Percentiles rank a stretch among this genome's conserved stretches.
These are phyloP conservation scores for Ustilago trichophora DNA, from an alignment of 1,284 basidiomycete species.

Conservation along the genomic window DNA sequence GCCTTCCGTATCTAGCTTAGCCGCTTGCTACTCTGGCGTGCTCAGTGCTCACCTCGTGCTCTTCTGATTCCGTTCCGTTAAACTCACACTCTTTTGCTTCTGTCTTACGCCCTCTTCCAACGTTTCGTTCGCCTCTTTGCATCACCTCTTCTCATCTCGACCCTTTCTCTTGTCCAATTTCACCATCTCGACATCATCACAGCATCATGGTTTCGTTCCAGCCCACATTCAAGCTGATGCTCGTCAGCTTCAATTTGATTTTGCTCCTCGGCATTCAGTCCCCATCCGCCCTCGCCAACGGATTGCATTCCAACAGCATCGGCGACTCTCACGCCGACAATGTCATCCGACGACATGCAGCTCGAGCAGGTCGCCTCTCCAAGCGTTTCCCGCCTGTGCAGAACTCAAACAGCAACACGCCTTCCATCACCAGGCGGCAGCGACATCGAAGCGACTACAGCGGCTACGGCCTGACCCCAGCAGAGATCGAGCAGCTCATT, in stretches of 20 bases:
- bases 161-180: not conserved
- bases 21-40: not conserved
- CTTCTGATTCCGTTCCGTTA: not conserved
- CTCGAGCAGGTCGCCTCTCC: constrained; percentile 25
- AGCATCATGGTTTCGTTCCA: constrained; percentile 32
- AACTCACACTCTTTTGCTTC: constrained; percentile 23
- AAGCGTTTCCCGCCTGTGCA: constrained; percentile 19
- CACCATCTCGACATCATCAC: not conserved
- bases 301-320: not conserved
- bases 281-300: constrained; percentile 11
- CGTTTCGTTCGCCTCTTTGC: not conserved
- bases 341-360: constrained; percentile 31
- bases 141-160: not conserved
- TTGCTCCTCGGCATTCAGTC: constrained; percentile 12
- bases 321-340: constrained; percentile 7
- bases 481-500: constrained; percentile 20
- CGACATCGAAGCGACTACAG: constrained; percentile 1
- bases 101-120: not conserved
- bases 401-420: not conserved
- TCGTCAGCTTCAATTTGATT: constrained; percentile 34
- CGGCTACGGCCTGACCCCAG: constrained; percentile 18
- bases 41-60: constrained; percentile 2
- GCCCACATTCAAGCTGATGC: constrained; percentile 28
- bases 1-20: not conserved
- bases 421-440: constrained; percentile 9